A percentile compares a stretch with the other conserved stretches of the same genome.
phyloP scores from a whole-genome alignment of 768 basidiomycete species.

The Amylocystis lapponica region DNA sequence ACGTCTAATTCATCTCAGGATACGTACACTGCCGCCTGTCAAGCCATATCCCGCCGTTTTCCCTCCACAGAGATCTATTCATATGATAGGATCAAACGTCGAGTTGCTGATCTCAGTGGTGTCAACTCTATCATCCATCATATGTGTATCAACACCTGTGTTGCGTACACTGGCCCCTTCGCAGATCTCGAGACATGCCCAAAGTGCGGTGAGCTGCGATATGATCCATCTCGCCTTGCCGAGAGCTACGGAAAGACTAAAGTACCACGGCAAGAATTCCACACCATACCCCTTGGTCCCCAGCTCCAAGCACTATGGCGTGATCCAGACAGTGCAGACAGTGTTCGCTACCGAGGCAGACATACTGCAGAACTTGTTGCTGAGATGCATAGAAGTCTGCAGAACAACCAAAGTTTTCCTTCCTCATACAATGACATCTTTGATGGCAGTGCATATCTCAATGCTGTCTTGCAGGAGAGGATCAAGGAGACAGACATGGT shows the following conservation, averaged over 20 bases:
- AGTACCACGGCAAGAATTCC: slow-evolving; percentile 27
- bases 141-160: slow-evolving; percentile 39
- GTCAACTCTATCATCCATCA: slow-evolving; percentile 28
- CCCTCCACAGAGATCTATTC: too few relatives aligned
- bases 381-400: background rate
- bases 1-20: too few relatives aligned
- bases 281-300: slow-evolving; percentile 35
- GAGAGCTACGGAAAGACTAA: slow-evolving; percentile 23
- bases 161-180: slow-evolving; percentile 34
- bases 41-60: too few relatives aligned
- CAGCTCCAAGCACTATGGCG: slow-evolving; percentile 34
- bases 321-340: too few relatives aligned
- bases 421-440: slow-evolving; percentile 24
- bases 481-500: slow-evolving; percentile 22
- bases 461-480: slow-evolving; percentile 11
- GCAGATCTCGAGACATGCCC: slow-evolving; percentile 24
- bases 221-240: too few relatives aligned
- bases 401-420: background rate
- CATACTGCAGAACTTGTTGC: too few relatives aligned
- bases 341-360: too few relatives aligned
- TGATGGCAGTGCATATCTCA: slow-evolving; percentile 22
- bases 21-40: too few relatives aligned
- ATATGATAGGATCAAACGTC: background rate
- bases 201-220: background rate
- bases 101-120: slow-evolving; percentile 15